Percentiles rank a stretch among this genome's conserved stretches.
Evolutionary conservation across 1,284 basidiomycete genomes (phyloP).

Genomic region (Polyporus tsugae): DNA sequence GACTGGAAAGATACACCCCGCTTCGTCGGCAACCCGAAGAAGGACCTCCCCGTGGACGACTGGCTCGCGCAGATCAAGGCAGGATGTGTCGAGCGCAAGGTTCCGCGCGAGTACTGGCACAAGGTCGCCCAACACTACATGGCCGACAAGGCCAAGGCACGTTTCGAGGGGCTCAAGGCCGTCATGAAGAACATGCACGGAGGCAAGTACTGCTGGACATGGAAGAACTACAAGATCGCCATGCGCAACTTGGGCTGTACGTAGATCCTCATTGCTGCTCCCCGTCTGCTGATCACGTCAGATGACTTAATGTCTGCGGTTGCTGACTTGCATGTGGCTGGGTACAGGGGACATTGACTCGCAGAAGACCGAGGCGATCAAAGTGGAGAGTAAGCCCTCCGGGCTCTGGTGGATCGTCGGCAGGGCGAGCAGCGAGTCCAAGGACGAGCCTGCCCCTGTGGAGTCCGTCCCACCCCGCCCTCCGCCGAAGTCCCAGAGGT

Average conservation of each 20-base stretch:
- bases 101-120: conserved; percentile 82
- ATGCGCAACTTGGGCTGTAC: conserved; percentile 82
- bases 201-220: conserved; percentile 78
- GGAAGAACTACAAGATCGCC: conserved; percentile 80
- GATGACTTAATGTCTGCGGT: background rate
- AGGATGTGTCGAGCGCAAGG: conserved; percentile 69
- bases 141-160: conserved; percentile 66
- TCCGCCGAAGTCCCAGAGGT: conserved; percentile 35
- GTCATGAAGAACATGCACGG: conserved; percentile 78
- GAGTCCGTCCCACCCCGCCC: conserved; percentile 27
- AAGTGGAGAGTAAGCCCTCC: conserved; percentile 62
- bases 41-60: conserved; percentile 69
- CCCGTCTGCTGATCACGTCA: conserved; percentile 10
- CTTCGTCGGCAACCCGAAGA: conserved; percentile 72
- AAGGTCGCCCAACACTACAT: conserved; percentile 78
- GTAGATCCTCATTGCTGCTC: conserved; percentile 41
- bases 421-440: conserved; percentile 46
- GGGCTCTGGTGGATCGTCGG: conserved; percentile 68
- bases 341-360: conserved; percentile 66
- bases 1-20: conserved; percentile 69
- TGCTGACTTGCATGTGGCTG: conserved; percentile 15
- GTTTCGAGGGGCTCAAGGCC: conserved; percentile 72
- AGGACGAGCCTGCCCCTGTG: conserved; percentile 36
- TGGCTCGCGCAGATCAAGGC: conserved; percentile 75
- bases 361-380: conserved; percentile 63